Conservation (phyloP, 1,139 yeast genomes). For the Komagataea norvegica region DNA sequence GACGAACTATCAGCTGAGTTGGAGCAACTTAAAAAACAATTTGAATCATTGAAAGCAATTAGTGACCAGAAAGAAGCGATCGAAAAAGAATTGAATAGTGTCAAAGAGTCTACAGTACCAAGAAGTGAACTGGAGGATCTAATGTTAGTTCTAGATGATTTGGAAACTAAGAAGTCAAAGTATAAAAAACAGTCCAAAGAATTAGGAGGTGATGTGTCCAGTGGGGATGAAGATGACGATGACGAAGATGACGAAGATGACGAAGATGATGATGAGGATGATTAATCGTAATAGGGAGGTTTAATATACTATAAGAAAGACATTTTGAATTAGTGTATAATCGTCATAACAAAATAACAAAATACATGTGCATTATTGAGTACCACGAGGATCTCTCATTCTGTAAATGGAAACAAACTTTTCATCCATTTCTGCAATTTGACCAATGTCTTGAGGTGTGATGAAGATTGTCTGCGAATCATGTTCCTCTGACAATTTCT, state of each 20-base stretch:
- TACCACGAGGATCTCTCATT: constrained; percentile 40
- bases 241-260: constrained; percentile 37
- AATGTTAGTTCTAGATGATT: constrained; percentile 66
- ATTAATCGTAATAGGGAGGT: neutral
- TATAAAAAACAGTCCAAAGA: constrained; percentile 51
- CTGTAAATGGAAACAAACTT: constrained; percentile 66
- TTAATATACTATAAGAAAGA: neutral
- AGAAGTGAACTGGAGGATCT: constrained; percentile 69
- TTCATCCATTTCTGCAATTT: constrained; percentile 60
- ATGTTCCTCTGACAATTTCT: constrained; percentile 54
- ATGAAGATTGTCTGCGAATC: constrained; percentile 86
- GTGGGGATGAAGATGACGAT: constrained; percentile 49
- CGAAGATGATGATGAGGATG: neutral
- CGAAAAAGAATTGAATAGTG: constrained; percentile 9
- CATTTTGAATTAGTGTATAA: too few relatives aligned
- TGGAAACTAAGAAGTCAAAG: constrained; percentile 61
- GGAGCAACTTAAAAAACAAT: neutral
- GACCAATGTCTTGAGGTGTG: constrained; percentile 90
- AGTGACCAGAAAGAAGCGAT: neutral
- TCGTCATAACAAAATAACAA: neutral
- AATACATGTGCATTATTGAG: neutral
- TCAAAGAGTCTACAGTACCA: constrained; percentile 37
- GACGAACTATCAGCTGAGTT: constrained; percentile 6
- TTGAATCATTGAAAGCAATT: neutral
- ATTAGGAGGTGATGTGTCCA: constrained; percentile 47